Conservation (phyloP, 2,329 filamentous ascomycete species). For the Leptographium galeiforme region DNA sequence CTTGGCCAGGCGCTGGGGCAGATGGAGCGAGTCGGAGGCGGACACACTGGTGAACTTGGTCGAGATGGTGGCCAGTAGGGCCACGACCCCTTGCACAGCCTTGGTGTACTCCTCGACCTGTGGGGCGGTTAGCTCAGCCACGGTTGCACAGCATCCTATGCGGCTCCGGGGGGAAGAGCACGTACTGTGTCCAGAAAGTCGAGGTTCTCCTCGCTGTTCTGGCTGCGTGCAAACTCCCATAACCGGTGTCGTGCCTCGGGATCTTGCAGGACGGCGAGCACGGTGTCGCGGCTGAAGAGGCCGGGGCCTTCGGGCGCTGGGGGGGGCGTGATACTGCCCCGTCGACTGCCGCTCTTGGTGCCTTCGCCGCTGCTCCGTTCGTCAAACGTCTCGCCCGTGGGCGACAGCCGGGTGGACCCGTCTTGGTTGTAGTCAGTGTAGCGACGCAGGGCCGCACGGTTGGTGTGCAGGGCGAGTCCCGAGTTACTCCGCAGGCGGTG, state of each 20-base stretch:
- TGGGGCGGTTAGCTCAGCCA: slow-evolving; percentile 7
- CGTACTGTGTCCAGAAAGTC: slow-evolving; percentile 34
- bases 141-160: no score
- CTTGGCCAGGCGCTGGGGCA: slow-evolving; percentile 26
- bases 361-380: slow-evolving; percentile 9
- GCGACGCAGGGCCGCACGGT: slow-evolving; percentile 28
- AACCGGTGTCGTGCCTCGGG: slow-evolving; percentile 31
- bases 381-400: slow-evolving; percentile 7
- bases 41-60: slow-evolving; percentile 23
- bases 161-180: neutral
- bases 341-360: slow-evolving; percentile 5
- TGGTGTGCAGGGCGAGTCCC: slow-evolving; percentile 30
- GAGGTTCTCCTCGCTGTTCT: slow-evolving; percentile 33
- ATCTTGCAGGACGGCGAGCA: slow-evolving; percentile 36
- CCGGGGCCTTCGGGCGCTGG: slow-evolving; percentile 20
- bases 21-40: slow-evolving; percentile 24
- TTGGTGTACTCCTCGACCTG: slow-evolving; percentile 32
- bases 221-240: slow-evolving; percentile 33
- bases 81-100: slow-evolving; percentile 25
- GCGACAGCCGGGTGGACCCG: slow-evolving; percentile 19
- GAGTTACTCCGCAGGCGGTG: slow-evolving; percentile 29
- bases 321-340: neutral
- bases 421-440: slow-evolving; percentile 32
- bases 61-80: slow-evolving; percentile 22
- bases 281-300: slow-evolving; percentile 35